Percentiles rank a stretch among this genome's conserved stretches.
phyloP scores from a whole-genome alignment of 371 early-diverging fungal genomes.

The Saksenaea vasiformis region DNA sequence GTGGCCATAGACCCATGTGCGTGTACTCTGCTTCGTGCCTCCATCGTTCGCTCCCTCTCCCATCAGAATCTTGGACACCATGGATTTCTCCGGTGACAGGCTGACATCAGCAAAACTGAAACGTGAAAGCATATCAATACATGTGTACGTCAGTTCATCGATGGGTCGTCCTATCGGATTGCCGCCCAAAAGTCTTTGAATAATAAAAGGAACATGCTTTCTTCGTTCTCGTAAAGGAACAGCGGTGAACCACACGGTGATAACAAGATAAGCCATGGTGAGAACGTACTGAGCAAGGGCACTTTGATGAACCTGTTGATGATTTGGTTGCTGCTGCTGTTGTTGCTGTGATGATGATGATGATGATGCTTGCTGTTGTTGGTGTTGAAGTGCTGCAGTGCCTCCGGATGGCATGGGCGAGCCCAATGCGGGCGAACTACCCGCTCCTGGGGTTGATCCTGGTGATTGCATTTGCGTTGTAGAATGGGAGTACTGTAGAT shows the following conservation, averaged over 20 bases:
- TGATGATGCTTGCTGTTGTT: no score
- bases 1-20: conserved; percentile 86
- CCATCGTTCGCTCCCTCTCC: conserved; percentile 21
- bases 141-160: conserved; percentile 85
- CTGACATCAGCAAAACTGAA: conserved; percentile 79
- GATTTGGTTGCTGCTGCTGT: conserved; percentile 12
- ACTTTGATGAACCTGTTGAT: conserved; percentile 18
- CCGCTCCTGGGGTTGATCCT: conserved; percentile 11
- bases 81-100: conserved; percentile 57
- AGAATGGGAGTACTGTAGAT: conserved; percentile 76
- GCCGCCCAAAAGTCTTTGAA: conserved; percentile 66
- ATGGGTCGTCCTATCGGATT: conserved; percentile 48
- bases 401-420: conserved; percentile 16
- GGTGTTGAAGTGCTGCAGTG: conserved; percentile 18
- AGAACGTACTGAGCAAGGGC: conserved; percentile 79
- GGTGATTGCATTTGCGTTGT: conserved; percentile 5
- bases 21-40: conserved; percentile 38
- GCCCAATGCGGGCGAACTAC: conserved; percentile 14
- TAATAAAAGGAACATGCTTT: conserved; percentile 82
- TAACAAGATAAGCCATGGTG: conserved; percentile 90
- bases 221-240: conserved; percentile 73
- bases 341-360: no score
- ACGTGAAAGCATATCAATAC: conserved; percentile 91
- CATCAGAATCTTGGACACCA: conserved; percentile 45
- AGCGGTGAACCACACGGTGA: conserved; percentile 85